Base-by-base conservation (phyloP, 345 rosid species). In the Eucalyptus curtisii region DNA sequence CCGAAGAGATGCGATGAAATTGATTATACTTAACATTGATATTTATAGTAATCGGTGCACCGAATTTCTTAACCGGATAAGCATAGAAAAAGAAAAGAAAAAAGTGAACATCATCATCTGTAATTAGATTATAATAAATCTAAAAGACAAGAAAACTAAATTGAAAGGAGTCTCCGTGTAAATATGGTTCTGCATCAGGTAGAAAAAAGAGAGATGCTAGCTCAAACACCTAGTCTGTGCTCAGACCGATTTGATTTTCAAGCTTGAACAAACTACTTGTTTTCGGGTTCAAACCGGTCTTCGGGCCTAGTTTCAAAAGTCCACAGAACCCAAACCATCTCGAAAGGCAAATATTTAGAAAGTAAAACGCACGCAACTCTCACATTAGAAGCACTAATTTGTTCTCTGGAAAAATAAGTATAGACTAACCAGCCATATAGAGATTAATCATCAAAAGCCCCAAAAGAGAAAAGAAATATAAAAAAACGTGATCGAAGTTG, bases 1-100 rank as follows among this genome's bases (percentile, higher is more conserved):
- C 6, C 19, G 5, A n/a, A 66, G 20, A 64, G 19, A 13, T 64
- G 3, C 0, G 3, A 66, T 7, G 13, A 66, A 0, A 3, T 3
- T 0, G 3, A 31, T 66, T 8, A 66, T 10, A 31, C 17, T 66
- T 66, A 31, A 31, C 1, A n/a, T 20, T 17, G 1, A n/a, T 64
- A 14, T n/a, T 64, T 64, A n/a, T n/a, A 13, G 0, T n/a, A 64
- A 64, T 64, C 1, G 17, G 37, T 25, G 68, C 2, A 15, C 20
- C 1, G 4, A 64, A 64, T 64, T 64, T 14, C 76, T n/a, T 64
- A 14, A n/a, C 19, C 1, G 0, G 71, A 64, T n/a, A 64, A 10
- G 33, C 37, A 64, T 61, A 57, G 10, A 24, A 57, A 37, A 37
- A 37, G 40, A 57, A 37, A 37, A 37, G 40, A 37, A 37, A 61